Conservation (phyloP, 177 flowering plant genomes). For the Vitis hybrid region DNA sequence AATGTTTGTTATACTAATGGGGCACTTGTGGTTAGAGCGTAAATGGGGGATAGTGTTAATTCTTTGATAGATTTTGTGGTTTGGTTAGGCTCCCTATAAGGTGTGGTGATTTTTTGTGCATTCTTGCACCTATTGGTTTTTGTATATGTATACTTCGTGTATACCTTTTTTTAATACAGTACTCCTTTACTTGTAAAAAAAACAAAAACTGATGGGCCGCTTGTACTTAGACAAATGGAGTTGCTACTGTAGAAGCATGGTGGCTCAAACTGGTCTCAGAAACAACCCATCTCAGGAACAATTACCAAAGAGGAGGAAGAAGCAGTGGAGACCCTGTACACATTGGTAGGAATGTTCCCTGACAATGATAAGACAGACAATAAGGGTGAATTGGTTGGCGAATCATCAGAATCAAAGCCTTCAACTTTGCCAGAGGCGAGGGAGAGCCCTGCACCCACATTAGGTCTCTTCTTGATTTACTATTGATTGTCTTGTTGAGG, state of each 20-base stretch:
- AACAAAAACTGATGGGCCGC: not conserved
- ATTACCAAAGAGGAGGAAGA: conserved; percentile 90
- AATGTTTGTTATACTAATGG: too few species aligned
- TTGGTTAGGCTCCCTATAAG: too few species aligned
- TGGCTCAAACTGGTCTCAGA: conserved; percentile 17
- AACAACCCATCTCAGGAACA: conserved; percentile 19
- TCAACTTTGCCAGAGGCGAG: conserved; percentile 23
- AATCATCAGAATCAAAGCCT: conserved; percentile 20
- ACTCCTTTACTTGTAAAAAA: too few species aligned
- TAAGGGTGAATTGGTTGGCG: conserved; percentile 14
- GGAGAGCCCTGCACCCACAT: conserved; percentile 9
- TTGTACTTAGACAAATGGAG: not conserved
- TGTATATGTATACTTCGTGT: too few species aligned
- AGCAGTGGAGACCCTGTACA: conserved; percentile 72
- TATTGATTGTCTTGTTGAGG: too few species aligned
- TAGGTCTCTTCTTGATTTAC: conserved; percentile 26
- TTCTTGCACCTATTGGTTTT: too few species aligned
- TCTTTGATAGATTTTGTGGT: too few species aligned
- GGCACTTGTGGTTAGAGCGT: too few species aligned
- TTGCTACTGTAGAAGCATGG: conserved; percentile 39
- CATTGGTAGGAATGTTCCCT: conserved; percentile 57
- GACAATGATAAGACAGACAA: conserved; percentile 16
- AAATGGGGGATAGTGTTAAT: too few species aligned
- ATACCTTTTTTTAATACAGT: too few species aligned
- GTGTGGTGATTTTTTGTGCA: too few species aligned